Percentiles rank a stretch among this genome's conserved stretches.
Evolutionary conservation across 2,329 filamentous ascomycete species (phyloP).

Genomic region (Teratosphaeria viscida): DNA sequence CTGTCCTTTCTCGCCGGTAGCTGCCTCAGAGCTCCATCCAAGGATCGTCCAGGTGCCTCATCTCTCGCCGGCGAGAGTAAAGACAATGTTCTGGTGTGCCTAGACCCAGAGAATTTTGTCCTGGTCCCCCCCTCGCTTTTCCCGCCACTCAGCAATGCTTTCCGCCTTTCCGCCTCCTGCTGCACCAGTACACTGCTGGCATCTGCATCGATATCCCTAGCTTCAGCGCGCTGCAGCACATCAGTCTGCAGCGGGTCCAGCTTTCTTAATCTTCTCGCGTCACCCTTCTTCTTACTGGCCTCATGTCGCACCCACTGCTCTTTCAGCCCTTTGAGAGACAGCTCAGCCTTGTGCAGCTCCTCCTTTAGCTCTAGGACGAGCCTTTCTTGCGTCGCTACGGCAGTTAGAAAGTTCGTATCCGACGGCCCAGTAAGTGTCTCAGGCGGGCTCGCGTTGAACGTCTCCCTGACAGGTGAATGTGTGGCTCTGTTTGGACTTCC

Average conservation of each 20-base stretch:
- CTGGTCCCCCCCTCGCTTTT: constrained; percentile 35
- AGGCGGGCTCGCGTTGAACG: constrained; percentile 11
- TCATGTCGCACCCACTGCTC: constrained; percentile 73
- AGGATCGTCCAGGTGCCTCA: neutral
- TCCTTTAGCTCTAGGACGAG: constrained; percentile 83
- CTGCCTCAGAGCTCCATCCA: neutral
- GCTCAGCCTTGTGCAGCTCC: constrained; percentile 74
- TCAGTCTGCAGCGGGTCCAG: constrained; percentile 29
- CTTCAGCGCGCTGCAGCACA: constrained; percentile 20
- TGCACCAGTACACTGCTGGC: constrained; percentile 35
- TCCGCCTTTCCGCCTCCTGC: constrained; percentile 62
- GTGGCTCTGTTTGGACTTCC: constrained; percentile 23
- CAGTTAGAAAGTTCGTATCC: constrained; percentile 59
- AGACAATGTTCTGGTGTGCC: constrained; percentile 60
- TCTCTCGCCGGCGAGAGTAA: constrained; percentile 57
- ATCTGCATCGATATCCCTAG: constrained; percentile 38
- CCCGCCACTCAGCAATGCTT: constrained; percentile 48
- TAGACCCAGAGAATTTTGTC: constrained; percentile 52
- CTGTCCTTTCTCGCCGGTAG: constrained; percentile 18
- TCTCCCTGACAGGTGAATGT: constrained; percentile 22
- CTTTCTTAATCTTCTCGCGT: constrained; percentile 51
- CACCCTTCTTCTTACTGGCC: constrained; percentile 61
- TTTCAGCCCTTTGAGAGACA: constrained; percentile 66
- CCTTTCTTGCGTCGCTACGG: constrained; percentile 84
- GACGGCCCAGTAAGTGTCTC: constrained; percentile 27